Percentiles rank a stretch among this genome's conserved stretches.
Evolutionary conservation across 345 rosid genomes (phyloP).

Genomic region (Pugionium dolabratum): DNA sequence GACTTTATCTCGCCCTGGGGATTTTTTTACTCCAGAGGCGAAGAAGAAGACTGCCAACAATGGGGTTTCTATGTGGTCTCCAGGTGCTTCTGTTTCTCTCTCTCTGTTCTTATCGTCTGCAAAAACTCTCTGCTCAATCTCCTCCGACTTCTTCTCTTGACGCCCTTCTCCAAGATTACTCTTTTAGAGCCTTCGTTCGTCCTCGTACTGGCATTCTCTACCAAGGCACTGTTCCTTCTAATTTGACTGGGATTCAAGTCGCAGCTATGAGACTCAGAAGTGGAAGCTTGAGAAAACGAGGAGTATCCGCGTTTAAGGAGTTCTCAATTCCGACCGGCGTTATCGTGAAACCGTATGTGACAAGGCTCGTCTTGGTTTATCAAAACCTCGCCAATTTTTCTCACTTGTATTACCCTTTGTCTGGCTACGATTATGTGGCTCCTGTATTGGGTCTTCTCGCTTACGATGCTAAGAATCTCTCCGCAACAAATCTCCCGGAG

Average conservation of each 20-base stretch:
- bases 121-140: constrained; percentile 41
- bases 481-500: constrained; percentile 52
- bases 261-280: constrained; percentile 81
- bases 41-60: constrained; percentile 41
- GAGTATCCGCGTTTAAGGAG: constrained; percentile 55
- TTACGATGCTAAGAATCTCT: constrained; percentile 69
- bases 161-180: constrained; percentile 84
- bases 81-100: constrained; percentile 47
- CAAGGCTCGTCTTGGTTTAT: constrained; percentile 81
- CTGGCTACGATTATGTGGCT: constrained; percentile 58
- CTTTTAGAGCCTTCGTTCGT: constrained; percentile 61
- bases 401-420: constrained; percentile 55
- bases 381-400: constrained; percentile 91
- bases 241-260: constrained; percentile 68
- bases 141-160: constrained; percentile 60
- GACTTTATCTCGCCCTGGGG: constrained; percentile 43
- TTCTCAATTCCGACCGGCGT: constrained; percentile 62
- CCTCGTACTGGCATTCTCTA: constrained; percentile 77
- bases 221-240: constrained; percentile 58
- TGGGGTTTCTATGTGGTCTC: constrained; percentile 68
- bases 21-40: constrained; percentile 32
- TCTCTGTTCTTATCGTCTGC: constrained; percentile 27
- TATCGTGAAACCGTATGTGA: constrained; percentile 57
- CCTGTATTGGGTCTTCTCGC: constrained; percentile 87
- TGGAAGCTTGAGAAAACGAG: constrained; percentile 74